Base-by-base conservation (phyloP, 306 rosid genomes). In the Malus fusca region DNA sequence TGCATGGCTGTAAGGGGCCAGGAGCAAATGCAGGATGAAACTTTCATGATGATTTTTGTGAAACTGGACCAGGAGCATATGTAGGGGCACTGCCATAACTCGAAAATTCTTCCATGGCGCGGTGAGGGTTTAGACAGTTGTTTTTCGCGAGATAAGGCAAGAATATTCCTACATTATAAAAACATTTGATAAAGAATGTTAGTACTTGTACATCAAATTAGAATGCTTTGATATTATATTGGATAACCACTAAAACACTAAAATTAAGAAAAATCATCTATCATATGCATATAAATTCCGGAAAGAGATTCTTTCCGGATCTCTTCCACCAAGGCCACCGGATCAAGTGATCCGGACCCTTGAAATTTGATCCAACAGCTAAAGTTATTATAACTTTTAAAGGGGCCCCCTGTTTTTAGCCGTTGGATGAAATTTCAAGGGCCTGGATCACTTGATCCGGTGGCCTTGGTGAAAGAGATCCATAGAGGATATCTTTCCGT, bases 71-170 rank as follows among this genome's bases (percentile, higher is more conserved):
- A 15, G 40, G 25, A 15, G 42, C 18, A 43, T 13, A 0, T 17
- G 21, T 6, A 5, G 8, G 21, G 10, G 11, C 75, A n/a, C 14
- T 4, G 0, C 26, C 87, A 0, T 90, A 87, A 69, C 90, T 90
- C 87, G 80, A 58, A 44, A 88, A 84, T 83, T 88, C 88, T 0
- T 69, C 52, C 95, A 86, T 87, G 58, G 87, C 79, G 5, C 91
- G 89, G 59, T 64, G 90, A 31, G 96, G 96, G 74, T 80, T 85
- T 7, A 18, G 35, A 74, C 28, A 80, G 84, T 69, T 84, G 86
- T 64, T 60, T 81, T 82, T 82, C 82, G 19, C 95, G 0, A 89
- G 87, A 48, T 89, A 87, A 0, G 96, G 89, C 75, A 93, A 85
- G 69, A 85, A 83, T 11, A 91, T 92, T 42, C 96, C 91, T 87